phyloP scores from a whole-genome alignment of 164 flowering plant species.

The Vitis amurensis region DNA sequence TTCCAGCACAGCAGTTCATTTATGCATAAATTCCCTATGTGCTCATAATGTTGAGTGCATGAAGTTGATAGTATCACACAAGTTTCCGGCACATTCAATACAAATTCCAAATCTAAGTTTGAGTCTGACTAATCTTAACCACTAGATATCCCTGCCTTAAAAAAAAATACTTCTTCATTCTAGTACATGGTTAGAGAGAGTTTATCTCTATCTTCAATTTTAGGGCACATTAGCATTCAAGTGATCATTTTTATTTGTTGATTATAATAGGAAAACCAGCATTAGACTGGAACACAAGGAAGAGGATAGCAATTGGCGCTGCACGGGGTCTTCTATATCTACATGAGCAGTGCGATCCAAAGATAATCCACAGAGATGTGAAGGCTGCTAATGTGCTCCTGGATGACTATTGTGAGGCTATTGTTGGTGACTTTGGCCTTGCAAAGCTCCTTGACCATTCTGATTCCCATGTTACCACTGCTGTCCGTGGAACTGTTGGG shows the following conservation, averaged over 20 bases:
- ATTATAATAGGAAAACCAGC: slow-evolving; percentile 63
- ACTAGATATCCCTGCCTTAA: too few species aligned
- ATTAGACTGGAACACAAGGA: slow-evolving; percentile 87
- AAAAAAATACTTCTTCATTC: too few species aligned
- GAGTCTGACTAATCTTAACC: too few species aligned
- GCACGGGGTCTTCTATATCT: slow-evolving; percentile 86
- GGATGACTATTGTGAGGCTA: slow-evolving; percentile 79
- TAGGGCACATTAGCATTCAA: neutral
- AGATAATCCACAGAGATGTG: slow-evolving; percentile 90
- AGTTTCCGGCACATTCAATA: too few species aligned
- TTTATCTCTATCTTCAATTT: neutral
- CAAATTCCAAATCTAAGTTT: too few species aligned
- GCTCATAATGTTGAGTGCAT: too few species aligned
- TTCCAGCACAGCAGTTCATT: too few species aligned
- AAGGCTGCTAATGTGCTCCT: slow-evolving; percentile 92
- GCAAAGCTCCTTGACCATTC: slow-evolving; percentile 91
- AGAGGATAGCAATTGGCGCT: slow-evolving; percentile 86
- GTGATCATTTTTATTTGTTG: neutral
- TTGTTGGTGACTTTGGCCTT: slow-evolving; percentile 96
- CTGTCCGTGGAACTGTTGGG: slow-evolving; percentile 91
- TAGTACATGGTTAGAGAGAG: too few species aligned
- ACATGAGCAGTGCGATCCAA: slow-evolving; percentile 96
- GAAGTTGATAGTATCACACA: too few species aligned
- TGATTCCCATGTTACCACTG: slow-evolving; percentile 94
- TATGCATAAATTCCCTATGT: too few species aligned